Evolutionary conservation across 1,284 basidiomycete species (phyloP).

Genomic region (Vanrija humicola): DNA sequence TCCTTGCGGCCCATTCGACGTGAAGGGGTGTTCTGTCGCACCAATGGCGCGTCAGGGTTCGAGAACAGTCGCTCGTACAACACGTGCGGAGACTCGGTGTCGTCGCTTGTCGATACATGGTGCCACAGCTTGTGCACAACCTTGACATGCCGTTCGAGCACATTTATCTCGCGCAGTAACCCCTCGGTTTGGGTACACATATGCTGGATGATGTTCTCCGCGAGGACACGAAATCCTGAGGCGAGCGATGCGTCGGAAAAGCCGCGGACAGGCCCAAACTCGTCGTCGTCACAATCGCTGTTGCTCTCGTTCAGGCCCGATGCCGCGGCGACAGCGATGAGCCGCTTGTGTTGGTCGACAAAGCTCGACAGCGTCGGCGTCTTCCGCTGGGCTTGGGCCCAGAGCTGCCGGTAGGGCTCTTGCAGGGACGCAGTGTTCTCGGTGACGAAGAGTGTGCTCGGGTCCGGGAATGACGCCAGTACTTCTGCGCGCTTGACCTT

Average conservation of each 20-base stretch:
- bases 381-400: conserved; percentile 2
- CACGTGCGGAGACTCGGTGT: not conserved
- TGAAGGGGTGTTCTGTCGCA: no score
- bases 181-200: no score
- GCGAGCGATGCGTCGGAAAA: not conserved
- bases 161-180: not conserved
- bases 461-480: conserved; percentile 21
- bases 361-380: not conserved
- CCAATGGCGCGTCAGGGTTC: no score
- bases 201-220: not conserved
- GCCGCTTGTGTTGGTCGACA: not conserved
- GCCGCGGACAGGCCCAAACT: not conserved
- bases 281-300: not conserved
- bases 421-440: not conserved
- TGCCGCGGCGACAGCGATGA: not conserved
- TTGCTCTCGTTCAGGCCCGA: not conserved
- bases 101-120: not conserved
- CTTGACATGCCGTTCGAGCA: conserved; percentile 3
- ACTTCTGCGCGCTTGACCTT: conserved; percentile 11
- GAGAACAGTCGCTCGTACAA: not conserved
- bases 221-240: not conserved
- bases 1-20: no score
- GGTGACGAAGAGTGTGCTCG: not conserved
- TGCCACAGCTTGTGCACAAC: conserved; percentile 2
- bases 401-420: conserved; percentile 4